Evolutionary conservation across 1,284 basidiomycete genomes (phyloP), one percentile per base, ranked within the genome.

Genomic region (Microbotryomycetes sp.): DNA sequence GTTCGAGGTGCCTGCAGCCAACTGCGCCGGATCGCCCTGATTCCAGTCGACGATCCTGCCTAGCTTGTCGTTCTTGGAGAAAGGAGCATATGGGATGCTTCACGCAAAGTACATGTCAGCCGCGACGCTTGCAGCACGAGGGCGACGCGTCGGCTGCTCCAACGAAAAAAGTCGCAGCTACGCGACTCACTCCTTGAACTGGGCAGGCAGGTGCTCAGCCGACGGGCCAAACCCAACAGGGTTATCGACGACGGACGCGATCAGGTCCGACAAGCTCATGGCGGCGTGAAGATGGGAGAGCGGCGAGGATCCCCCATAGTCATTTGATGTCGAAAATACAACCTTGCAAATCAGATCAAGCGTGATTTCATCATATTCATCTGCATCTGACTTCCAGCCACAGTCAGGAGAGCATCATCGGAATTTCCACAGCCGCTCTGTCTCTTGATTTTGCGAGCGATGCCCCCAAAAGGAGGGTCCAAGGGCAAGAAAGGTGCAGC

Each of bases 11-110:
- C 84, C 85, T 45, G 85, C 83, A 61, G 77, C 81, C 29, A 72
- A 41, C 18, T 41, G 35, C 9, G 35, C 35, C 18, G 35, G 35
- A 41, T 41, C 52, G 28, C 62, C 61, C 7, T 52, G 52, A 71
- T 77, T 94, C 93, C 94, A 98, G 80, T 98, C 94, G 61, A 94
- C 94, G 74, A 98, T 91, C 63, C 93, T 88, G 59, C 91, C 91
- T 64, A 98, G 85, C 78, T 97, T 97, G 81, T 98, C 94, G 59
- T 89, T 87, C 84, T 97, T 97, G 77, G 91, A 91, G 81, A 91
- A 97, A 4, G 92, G 93, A 2, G 93, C 91, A 74, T 97, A 97
- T 45, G 92, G 92, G 66, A 97, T 93, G 73, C 78, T 79, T 62
- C 23, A 50, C 26, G 45, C 13, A 23, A n/a, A n/a, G n/a, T n/a